Base-by-base conservation (phyloP, 192 early-diverging fungal species). In the Coemansia sp. region DNA sequence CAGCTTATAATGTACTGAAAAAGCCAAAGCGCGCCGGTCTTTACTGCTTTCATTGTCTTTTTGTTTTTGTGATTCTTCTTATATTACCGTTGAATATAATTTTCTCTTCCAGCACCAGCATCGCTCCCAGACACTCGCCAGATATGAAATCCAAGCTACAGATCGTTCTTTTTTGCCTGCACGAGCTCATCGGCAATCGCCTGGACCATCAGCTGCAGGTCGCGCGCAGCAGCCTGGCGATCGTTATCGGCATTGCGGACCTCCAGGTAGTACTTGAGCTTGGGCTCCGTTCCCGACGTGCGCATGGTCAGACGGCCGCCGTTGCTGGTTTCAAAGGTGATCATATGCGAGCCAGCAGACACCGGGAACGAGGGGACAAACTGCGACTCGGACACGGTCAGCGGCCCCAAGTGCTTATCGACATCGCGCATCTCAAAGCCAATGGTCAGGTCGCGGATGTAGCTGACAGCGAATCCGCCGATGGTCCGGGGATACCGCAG, bases 221-320 rank as follows among this genome's bases (percentile, higher is more conserved):
- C 84, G 19, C 79, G 67, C 6, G 81, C 65, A 30, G 83, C 84
- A 4, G 72, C 75, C 1, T 61, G 27, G 6, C 89, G 61, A 57
- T 80, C 73, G 35, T 71, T 65, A 23, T 66, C 59, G 6, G 24
- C 20, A 76, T 62, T 69, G 13, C 83, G 65, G 18, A 90, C 74
- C 42, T 93, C 91, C 30, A 87, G 62, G 63, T 92, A 92, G 65
- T 91, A 92, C 78, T 93, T 94, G 76, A 94, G 85, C 69, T 94
- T 98, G 65, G 91, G 94, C 72, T 95, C 95, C 6, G 94, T 95
- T 7, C 92, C 92, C 53, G 89, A 84, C 2, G 89, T 87, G 57
- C 86, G 82, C 68, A 89, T 66, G 9, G 87, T 90, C 54, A 86
- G 82, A 22, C 88, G 84, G 47, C 82, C 85, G 46, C 82, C 83